Conservation (phyloP, 1,139 yeast genomes). For the Geotrichum carabidarum region DNA sequence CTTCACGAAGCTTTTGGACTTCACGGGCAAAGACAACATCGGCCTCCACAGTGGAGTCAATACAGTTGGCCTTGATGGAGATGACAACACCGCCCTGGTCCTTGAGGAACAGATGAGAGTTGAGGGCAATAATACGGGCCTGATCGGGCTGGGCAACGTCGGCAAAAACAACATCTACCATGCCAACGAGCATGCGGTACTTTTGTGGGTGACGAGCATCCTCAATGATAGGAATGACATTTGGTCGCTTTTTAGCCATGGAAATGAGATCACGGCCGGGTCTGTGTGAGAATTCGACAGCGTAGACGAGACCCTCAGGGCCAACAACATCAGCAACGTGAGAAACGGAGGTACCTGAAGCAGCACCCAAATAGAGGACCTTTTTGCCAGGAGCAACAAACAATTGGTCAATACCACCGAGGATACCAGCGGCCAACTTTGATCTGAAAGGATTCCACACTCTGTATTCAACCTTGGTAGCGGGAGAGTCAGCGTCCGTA, state of each 20-base stretch:
- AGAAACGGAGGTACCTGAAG: conserved; percentile 97
- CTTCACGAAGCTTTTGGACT: conserved; percentile 97
- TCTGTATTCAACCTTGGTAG: conserved; percentile 96
- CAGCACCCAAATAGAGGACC: conserved; percentile 97
- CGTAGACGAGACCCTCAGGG: conserved; percentile 97
- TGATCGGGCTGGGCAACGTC: conserved; percentile 99
- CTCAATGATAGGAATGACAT: conserved; percentile 95
- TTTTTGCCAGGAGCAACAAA: conserved; percentile 97
- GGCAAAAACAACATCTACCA: conserved; percentile 98
- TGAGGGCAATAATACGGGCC: conserved; percentile 98
- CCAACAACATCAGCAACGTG: conserved; percentile 98
- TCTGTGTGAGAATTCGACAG: conserved; percentile 98
- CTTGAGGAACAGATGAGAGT: conserved; percentile 95
- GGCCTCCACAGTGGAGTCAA: conserved; percentile 96
- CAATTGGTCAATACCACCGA: conserved; percentile 96
- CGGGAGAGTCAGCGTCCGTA: conserved; percentile 66
- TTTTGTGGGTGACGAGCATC: conserved; percentile 99
- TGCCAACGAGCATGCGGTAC: conserved; percentile 96
- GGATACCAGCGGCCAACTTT: conserved; percentile 98
- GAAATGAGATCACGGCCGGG: conserved; percentile 98
- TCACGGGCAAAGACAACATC: conserved; percentile 91
- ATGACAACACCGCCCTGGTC: conserved; percentile 67
- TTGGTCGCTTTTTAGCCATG: conserved; percentile 99
- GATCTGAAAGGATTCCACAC: conserved; percentile 99
- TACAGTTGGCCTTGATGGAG: conserved; percentile 63